Percentiles rank a stretch among this genome's conserved stretches.
Evolutionary conservation across 2,329 filamentous ascomycete genomes (phyloP).

Genomic region (Sporothrix pseudoabietina): DNA sequence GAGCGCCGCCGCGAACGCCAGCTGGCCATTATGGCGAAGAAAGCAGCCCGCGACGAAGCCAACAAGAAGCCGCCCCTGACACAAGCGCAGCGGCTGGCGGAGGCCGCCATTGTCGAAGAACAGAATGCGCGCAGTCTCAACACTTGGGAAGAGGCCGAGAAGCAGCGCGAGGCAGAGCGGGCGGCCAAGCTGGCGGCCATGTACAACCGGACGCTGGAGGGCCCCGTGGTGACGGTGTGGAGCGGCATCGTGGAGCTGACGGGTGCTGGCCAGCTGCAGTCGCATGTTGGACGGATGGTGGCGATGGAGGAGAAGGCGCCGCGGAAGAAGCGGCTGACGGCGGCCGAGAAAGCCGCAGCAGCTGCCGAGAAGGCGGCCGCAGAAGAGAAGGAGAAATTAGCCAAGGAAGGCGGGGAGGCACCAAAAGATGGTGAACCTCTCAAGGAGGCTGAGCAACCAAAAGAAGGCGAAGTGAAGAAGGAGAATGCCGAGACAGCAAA

Average conservation of each 20-base stretch:
- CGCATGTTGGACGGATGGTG: constrained; percentile 65
- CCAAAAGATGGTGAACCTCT: not conserved
- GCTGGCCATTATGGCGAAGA: constrained; percentile 66
- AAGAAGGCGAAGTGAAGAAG: constrained; percentile 17
- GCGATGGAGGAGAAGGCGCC: constrained; percentile 61
- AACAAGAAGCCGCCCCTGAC: constrained; percentile 80
- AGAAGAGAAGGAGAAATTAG: constrained; percentile 1
- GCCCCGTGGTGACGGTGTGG: constrained; percentile 89
- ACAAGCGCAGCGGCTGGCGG: constrained; percentile 79
- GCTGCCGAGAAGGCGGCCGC: constrained; percentile 17
- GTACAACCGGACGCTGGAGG: constrained; percentile 81
- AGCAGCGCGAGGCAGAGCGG: constrained; percentile 81
- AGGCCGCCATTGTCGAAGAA: constrained; percentile 81
- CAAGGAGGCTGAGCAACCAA: not conserved
- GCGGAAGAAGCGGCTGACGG: constrained; percentile 54
- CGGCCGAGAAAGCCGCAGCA: constrained; percentile 35
- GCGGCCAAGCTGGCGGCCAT: constrained; percentile 82
- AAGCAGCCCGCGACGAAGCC: constrained; percentile 70
- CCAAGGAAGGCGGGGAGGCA: not conserved
- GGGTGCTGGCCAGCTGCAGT: constrained; percentile 69
- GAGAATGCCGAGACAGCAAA: not conserved
- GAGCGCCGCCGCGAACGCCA: constrained; percentile 72
- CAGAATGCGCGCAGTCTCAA: constrained; percentile 88
- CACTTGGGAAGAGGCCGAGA: constrained; percentile 91
- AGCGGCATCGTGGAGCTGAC: constrained; percentile 82